A percentile compares a stretch with the other conserved stretches of the same genome.
phyloP scores from a whole-genome alignment of 257 asterid species.

The Petrea volubilis region DNA sequence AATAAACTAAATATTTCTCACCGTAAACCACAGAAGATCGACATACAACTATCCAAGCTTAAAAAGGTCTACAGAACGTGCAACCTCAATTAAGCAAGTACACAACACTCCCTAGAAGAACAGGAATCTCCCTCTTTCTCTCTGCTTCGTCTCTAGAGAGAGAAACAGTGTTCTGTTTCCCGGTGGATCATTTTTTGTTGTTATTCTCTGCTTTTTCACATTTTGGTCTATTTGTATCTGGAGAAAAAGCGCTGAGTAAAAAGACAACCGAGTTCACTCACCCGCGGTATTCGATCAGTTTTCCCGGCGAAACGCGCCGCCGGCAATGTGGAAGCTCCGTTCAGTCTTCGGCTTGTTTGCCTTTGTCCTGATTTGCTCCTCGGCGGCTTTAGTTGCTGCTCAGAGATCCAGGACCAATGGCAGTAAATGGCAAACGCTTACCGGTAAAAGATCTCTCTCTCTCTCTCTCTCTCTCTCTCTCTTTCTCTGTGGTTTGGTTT shows the following conservation, averaged over 20 bases:
- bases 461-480: too few relatives aligned
- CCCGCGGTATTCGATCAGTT: not conserved
- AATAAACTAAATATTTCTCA: not conserved
- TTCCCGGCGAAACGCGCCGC: slow-evolving; percentile 1
- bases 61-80: slow-evolving; percentile 16
- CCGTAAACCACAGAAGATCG: not conserved
- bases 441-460: slow-evolving; percentile 35
- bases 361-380: slow-evolving; percentile 41
- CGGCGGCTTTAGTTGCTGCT: slow-evolving; percentile 54
- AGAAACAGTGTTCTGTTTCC: not conserved
- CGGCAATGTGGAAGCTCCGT: slow-evolving; percentile 57
- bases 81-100: not conserved
- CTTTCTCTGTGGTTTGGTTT: too few relatives aligned
- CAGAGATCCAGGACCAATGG: slow-evolving; percentile 45
- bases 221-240: not conserved
- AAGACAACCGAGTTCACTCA: not conserved
- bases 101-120: not conserved
- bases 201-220: slow-evolving; percentile 15
- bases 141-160: not conserved
- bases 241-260: not conserved
- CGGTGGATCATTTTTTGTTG: not conserved
- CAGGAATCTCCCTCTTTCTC: slow-evolving; percentile 13
- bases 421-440: slow-evolving; percentile 63
- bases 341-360: slow-evolving; percentile 5
- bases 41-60: not conserved